These are phyloP conservation scores for Seiridium cupressi DNA, from an alignment of 2,329 filamentous ascomycete genomes.

Conservation along the genomic window DNA sequence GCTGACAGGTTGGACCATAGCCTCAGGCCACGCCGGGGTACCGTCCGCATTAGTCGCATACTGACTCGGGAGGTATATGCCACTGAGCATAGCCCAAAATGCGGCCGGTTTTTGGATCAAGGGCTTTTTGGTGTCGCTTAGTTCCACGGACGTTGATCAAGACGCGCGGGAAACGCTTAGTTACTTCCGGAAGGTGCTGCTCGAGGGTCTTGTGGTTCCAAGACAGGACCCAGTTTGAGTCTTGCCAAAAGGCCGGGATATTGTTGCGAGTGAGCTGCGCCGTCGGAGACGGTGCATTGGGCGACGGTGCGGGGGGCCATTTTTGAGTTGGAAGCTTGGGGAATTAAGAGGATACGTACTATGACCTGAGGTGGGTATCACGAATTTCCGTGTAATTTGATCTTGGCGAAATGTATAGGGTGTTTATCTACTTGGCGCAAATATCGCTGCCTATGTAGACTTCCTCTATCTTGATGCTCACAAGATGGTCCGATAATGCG, in stretches of 20 bases:
- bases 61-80: background rate
- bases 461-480: no score
- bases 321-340: background rate
- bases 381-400: no score
- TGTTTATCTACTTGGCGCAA: no score
- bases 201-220: slow-evolving; percentile 19
- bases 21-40: slow-evolving; percentile 2
- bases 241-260: slow-evolving; percentile 16
- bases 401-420: no score
- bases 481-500: no score
- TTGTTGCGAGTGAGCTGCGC: slow-evolving; percentile 15
- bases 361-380: no score
- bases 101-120: slow-evolving; percentile 7
- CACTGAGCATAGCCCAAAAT: slow-evolving; percentile 7
- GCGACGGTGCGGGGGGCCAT: background rate
- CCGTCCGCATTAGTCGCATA: background rate
- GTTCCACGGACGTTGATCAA: slow-evolving; percentile 6
- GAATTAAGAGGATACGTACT: no score
- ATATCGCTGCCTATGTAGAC: no score
- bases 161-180: slow-evolving; percentile 12
- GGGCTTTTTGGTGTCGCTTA: slow-evolving; percentile 7
- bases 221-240: slow-evolving; percentile 14
- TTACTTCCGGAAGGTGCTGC: slow-evolving; percentile 15
- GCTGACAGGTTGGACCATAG: slow-evolving; percentile 1
- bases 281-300: slow-evolving; percentile 14